A percentile compares a stretch with the other conserved stretches of the same genome.
Evolutionary conservation across 768 basidiomycete genomes (phyloP).

Genomic region (Auricularia sp.): DNA sequence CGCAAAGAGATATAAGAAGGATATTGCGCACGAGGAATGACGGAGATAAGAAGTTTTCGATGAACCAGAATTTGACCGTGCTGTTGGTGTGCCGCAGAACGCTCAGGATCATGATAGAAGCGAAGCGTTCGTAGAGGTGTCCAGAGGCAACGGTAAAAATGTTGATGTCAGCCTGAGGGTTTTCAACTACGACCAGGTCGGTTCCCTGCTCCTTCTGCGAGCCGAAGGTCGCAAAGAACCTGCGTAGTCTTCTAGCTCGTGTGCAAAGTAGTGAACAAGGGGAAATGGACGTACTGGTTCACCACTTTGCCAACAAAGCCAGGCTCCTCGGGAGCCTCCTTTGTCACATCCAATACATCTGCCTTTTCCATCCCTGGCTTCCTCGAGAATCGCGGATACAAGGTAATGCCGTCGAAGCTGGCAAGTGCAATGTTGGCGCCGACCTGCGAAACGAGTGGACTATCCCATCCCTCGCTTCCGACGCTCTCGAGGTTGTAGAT

Average conservation of each 20-base stretch:
- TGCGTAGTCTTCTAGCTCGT: constrained; percentile 34
- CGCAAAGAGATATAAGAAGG: background rate
- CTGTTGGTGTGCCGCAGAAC: constrained; percentile 90
- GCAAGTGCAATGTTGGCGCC: constrained; percentile 74
- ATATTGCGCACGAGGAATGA: constrained; percentile 69
- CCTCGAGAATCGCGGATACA: constrained; percentile 72
- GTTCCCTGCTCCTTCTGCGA: constrained; percentile 7
- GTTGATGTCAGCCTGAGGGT: constrained; percentile 81
- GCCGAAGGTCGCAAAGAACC: constrained; percentile 29
- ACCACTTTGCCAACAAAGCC: background rate
- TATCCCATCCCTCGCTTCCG: constrained; percentile 85
- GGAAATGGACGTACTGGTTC: background rate
- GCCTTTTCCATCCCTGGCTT: constrained; percentile 66
- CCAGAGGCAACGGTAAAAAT: constrained; percentile 99
- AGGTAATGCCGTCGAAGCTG: constrained; percentile 81
- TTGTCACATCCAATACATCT: constrained; percentile 53
- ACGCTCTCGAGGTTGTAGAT: constrained; percentile 78
- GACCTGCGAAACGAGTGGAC: constrained; percentile 52
- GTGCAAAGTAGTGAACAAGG: background rate
- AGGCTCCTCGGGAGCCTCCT: background rate
- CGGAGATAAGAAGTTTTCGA: constrained; percentile 97
- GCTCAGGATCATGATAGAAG: constrained; percentile 95
- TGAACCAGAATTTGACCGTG: constrained; percentile 99
- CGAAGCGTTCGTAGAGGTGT: constrained; percentile 94
- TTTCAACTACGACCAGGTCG: constrained; percentile 13